These are phyloP conservation scores for Debaryomyces sp. DNA, from an alignment of 1,139 yeast species.

Conservation along the genomic window DNA sequence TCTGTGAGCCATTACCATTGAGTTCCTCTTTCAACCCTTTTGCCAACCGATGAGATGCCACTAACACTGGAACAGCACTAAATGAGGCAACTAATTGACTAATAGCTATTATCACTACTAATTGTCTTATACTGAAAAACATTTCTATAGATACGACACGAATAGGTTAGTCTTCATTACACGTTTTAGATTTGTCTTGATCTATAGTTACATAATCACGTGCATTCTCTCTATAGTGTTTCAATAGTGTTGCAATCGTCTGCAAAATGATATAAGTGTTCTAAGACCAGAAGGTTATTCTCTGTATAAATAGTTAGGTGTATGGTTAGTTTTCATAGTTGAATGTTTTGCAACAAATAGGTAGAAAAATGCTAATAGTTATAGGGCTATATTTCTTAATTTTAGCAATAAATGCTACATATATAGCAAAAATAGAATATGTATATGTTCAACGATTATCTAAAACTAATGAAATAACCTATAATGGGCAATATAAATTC, in stretches of 20 bases:
- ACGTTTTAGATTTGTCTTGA: conserved; percentile 2
- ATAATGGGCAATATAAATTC: conserved; percentile 15
- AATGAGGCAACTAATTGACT: conserved; percentile 12
- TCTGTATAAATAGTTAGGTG: background rate
- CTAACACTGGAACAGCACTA: conserved; percentile 35
- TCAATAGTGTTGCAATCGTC: conserved; percentile 8
- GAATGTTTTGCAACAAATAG: background rate
- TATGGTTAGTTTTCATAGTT: background rate
- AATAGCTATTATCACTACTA: background rate
- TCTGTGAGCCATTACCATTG: conserved; percentile 22
- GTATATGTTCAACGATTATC: conserved; percentile 18
- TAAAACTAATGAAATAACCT: conserved; percentile 3
- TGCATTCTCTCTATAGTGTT: conserved; percentile 4
- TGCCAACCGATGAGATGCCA: conserved; percentile 46
- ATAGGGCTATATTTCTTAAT: conserved; percentile 1
- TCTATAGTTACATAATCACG: background rate
- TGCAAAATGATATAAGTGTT: conserved; percentile 2
- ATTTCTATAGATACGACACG: background rate
- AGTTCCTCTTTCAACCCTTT: conserved; percentile 32
- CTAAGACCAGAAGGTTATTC: background rate
- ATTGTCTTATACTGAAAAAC: background rate
- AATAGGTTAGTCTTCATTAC: background rate
- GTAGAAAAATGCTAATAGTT: background rate
- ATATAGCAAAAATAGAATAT: conserved; percentile 19
- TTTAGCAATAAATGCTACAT: background rate